Evolutionary conservation across 2,329 filamentous ascomycete genomes (phyloP), one percentile per base, ranked within the genome.

Genomic region (Chaetomiaceae sp.): DNA sequence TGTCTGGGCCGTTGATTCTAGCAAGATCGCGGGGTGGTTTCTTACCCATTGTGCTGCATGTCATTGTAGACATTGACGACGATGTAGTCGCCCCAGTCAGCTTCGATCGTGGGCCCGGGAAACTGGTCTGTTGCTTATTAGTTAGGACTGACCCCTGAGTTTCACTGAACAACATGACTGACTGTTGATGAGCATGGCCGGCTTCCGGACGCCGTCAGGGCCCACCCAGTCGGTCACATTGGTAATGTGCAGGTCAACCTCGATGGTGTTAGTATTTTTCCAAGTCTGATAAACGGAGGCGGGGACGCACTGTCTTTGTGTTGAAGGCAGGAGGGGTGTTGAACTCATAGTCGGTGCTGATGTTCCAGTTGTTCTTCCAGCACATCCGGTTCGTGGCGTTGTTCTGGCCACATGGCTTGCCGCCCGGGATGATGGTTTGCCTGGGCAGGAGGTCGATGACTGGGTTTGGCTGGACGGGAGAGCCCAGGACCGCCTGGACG

Each of bases 341-440:
- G 1, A 49, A 47, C 40, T 68, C 66, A 22, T 65, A 67, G 45
- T 69, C 67, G 9, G 66, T 66, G 47, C 56, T 58, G 55, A 69
- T 60, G 46, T 60, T 64, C 57, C 61, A 69, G 53, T 55, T 59
- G 55, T 67, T 65, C 37, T 58, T 65, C 67, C 67, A 69, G 60
- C 67, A 69, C 0, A 55, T 58, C 2, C 67, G 53, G 55, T 69
- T 68, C 7, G 59, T 63, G 4, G 63, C 59, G 15, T 62, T 64
- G 46, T 69, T 61, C 31, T 65, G 59, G 2, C 66, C 66, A 40
- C 66, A 68, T 5, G 62, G 61, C 31, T 47, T 51, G 29, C 61
- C 62, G 2, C 54, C 64, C 15, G 64, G 64, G 9, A 36, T 62
- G 48, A 66, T 60, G 25, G 59, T 61, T 34, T 64, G 63, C 33